phyloP scores from a whole-genome alignment of 441 rosid genomes.

The Gossypium davidsonii region DNA sequence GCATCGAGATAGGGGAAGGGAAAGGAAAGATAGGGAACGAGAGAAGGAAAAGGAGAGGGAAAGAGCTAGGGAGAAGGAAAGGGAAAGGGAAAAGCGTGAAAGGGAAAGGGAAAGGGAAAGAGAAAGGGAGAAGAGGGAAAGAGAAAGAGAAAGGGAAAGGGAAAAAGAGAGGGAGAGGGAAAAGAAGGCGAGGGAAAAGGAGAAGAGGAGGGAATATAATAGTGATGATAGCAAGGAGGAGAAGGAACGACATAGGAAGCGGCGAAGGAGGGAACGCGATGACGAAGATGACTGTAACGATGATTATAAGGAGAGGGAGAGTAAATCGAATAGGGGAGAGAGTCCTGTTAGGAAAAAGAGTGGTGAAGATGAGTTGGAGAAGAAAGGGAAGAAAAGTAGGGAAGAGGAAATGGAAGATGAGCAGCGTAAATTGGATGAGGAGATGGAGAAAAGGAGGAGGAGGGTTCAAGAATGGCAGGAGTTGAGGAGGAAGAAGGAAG shows the following conservation, averaged over 20 bases:
- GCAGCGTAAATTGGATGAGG: slow-evolving; percentile 68
- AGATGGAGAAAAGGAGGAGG: slow-evolving; percentile 86
- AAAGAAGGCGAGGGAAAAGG: slow-evolving; percentile 42
- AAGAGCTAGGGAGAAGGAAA: background rate
- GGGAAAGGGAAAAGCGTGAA: slow-evolving; percentile 13
- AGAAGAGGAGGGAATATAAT: slow-evolving; percentile 36
- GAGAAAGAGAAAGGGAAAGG: slow-evolving; percentile 28
- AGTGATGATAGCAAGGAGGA: slow-evolving; percentile 39
- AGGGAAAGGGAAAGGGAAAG: slow-evolving; percentile 28
- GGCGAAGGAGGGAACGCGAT: slow-evolving; percentile 37
- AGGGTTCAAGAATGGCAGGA: slow-evolving; percentile 99
- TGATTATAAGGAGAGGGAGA: slow-evolving; percentile 45
- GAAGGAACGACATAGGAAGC: slow-evolving; percentile 21
- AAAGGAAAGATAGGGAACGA: slow-evolving; percentile 24
- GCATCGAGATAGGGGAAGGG: slow-evolving; percentile 23
- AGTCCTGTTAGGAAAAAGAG: slow-evolving; percentile 37
- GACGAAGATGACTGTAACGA: slow-evolving; percentile 26
- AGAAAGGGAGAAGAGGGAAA: slow-evolving; percentile 5
- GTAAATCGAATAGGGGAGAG: slow-evolving; percentile 45
- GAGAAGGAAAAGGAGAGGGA: slow-evolving; percentile 15
- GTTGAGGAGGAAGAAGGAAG: slow-evolving; percentile 77
- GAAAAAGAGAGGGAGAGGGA: slow-evolving; percentile 46
- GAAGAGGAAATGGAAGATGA: slow-evolving; percentile 73
- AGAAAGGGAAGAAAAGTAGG: slow-evolving; percentile 45
- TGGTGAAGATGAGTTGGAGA: slow-evolving; percentile 40